Evolutionary conservation across 768 basidiomycete species (phyloP).

Genomic region (Macrolepiota fuliginosa): DNA sequence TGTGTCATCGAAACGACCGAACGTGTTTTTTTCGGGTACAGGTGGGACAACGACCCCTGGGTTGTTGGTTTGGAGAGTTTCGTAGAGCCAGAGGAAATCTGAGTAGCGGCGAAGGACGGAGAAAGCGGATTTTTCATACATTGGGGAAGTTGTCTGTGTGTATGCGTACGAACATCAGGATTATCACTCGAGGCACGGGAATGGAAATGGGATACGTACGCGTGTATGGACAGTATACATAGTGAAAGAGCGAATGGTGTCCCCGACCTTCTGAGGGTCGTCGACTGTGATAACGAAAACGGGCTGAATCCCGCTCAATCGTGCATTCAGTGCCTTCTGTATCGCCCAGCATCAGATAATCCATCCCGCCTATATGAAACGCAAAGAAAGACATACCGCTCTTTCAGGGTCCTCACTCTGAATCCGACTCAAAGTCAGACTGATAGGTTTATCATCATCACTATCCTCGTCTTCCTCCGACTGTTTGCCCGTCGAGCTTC

Average conservation of each 20-base stretch:
- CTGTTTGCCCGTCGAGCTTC: not conserved
- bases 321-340: slow-evolving; percentile 13
- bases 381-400: slow-evolving; percentile 22
- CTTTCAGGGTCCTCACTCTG: slow-evolving; percentile 25
- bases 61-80: slow-evolving; percentile 84
- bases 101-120: slow-evolving; percentile 97
- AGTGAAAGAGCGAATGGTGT: slow-evolving; percentile 89
- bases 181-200: not conserved
- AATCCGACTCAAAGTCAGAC: slow-evolving; percentile 38
- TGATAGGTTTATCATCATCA: slow-evolving; percentile 68
- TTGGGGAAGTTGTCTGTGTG: slow-evolving; percentile 76
- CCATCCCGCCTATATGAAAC: not conserved
- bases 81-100: slow-evolving; percentile 97
- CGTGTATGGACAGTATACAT: slow-evolving; percentile 96
- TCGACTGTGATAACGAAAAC: slow-evolving; percentile 89
- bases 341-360: slow-evolving; percentile 3
- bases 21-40: slow-evolving; percentile 91
- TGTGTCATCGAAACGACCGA: slow-evolving; percentile 89
- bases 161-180: slow-evolving; percentile 3
- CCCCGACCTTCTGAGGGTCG: slow-evolving; percentile 97
- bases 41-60: slow-evolving; percentile 98
- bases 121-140: slow-evolving; percentile 80
- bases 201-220: slow-evolving; percentile 37
- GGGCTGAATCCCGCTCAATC: slow-evolving; percentile 45
- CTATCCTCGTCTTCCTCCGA: slow-evolving; percentile 50